Evolutionary conservation across 164 flowering plant species (phyloP).

Genomic region (Warburgia ugandensis): DNA sequence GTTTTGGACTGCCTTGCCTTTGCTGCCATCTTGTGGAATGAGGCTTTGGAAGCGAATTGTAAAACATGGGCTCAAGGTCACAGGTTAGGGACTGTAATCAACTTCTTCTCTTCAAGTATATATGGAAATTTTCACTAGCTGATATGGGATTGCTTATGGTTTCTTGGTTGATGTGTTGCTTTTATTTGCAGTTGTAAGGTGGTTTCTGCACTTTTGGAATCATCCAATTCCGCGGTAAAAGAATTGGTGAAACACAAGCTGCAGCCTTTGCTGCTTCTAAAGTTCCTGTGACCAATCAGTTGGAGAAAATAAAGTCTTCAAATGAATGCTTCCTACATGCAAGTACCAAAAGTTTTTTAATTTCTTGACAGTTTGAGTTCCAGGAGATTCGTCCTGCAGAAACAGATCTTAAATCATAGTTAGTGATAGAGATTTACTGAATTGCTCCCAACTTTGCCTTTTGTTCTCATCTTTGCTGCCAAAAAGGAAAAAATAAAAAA

Average conservation of each 20-base stretch:
- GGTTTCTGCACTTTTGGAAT: conserved; percentile 59
- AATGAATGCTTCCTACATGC: conserved; percentile 5
- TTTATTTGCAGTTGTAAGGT: conserved; percentile 58
- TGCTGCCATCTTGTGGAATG: conserved; percentile 65
- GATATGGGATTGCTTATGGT: neutral
- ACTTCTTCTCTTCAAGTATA: neutral
- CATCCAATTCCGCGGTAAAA: conserved; percentile 38
- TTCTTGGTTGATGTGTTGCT: neutral
- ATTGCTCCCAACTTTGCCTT: too few species aligned
- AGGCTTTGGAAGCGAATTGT: conserved; percentile 64
- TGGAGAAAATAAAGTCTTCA: too few species aligned
- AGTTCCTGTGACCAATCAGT: conserved; percentile 21
- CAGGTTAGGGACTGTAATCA: conserved; percentile 44
- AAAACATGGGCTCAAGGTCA: conserved; percentile 76
- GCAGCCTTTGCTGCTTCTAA: conserved; percentile 53
- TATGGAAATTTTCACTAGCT: neutral
- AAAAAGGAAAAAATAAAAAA: too few species aligned
- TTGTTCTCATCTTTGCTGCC: too few species aligned
- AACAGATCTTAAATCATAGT: too few species aligned
- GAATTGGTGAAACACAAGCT: conserved; percentile 44
- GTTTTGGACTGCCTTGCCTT: conserved; percentile 74
- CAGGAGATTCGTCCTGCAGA: conserved; percentile 22
- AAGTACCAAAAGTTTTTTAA: conserved; percentile 20
- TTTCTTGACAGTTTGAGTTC: conserved; percentile 19
- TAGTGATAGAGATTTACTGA: too few species aligned